Percentiles rank a stretch among this genome's conserved stretches.
Evolutionary conservation across 2,329 filamentous ascomycete species (phyloP).

Genomic region (Endothia cerciana): DNA sequence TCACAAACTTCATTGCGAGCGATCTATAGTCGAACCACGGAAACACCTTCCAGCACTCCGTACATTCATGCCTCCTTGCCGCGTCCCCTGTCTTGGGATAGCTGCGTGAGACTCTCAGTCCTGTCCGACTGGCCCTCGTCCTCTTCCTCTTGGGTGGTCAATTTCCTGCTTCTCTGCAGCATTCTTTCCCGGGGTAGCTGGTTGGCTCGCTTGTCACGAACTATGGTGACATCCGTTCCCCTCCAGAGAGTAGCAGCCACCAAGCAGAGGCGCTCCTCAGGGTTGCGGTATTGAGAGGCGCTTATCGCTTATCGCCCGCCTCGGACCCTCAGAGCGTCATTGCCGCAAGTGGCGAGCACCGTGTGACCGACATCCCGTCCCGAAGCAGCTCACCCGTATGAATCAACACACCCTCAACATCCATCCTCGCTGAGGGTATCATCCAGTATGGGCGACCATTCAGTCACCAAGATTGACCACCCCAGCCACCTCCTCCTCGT

Average conservation of each 20-base stretch:
- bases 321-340: slow-evolving; percentile 23
- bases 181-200: background rate
- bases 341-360: background rate
- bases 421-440: background rate
- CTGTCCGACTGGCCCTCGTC: background rate
- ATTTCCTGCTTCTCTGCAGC: background rate
- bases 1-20: background rate
- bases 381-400: background rate
- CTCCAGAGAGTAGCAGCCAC: background rate
- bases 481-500: slow-evolving; percentile 77
- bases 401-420: background rate
- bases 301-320: slow-evolving; percentile 23
- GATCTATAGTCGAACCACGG: background rate
- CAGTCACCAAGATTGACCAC: slow-evolving; percentile 71
- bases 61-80: background rate
- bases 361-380: background rate
- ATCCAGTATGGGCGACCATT: slow-evolving; percentile 60
- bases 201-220: background rate
- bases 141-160: background rate
- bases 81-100: background rate
- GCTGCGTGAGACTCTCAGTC: background rate
- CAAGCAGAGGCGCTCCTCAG: background rate
- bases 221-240: background rate
- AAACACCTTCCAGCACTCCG: background rate
- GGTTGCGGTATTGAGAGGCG: background rate